Base-by-base conservation (phyloP, 2,329 filamentous ascomycete genomes). In the Chaetomiaceae sp. region DNA sequence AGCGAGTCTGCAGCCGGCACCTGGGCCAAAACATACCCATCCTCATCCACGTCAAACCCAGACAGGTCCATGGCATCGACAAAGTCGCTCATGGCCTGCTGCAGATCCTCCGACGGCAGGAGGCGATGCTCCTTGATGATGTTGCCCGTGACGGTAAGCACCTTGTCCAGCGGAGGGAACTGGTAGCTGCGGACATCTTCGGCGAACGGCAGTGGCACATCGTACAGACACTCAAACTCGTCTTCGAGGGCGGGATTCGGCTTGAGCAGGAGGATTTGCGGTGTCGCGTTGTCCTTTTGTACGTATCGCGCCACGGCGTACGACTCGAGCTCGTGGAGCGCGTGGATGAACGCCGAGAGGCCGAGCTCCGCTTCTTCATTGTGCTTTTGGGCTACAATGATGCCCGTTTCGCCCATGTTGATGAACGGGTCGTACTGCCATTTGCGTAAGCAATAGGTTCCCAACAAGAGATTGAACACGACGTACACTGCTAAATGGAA, bases 41-140 rank as follows among this genome's bases (percentile, higher is more conserved):
- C 81, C 42, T 94, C 88, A 63, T 95, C 87, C 42, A 76, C 79
- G 9, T 79, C 86, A 63, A 86, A 83, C 0, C 69, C 77, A 1
- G 86, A 87, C 2, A 99, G 74, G 64, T 96, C 91, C 92, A 99
- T 96, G 7, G 82, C 83, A 67, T 97, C 90, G 7, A 99, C 90
- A 62, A 92, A 97, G 59, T 89, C 83, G 67, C 85, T 87, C 91
- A 99, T 97, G 1, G 90, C 87, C 45, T 85, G 74, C 50, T 82
- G 79, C 22, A 99, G 77, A 29, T 88, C 82, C 2, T 88, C 78
- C 9, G 76, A 85, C 0, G 94, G 94, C 2, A 99, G 75, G 55
- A 95, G 85, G 33, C 89, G 86, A 60, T 99, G 91, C 62, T 92
- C 84, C 11, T 82, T 88, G 45, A 96, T 74, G 8, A 81, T 79